Base-by-base conservation (phyloP, 208 protist species). In the Acanthamoeba royreba region DNA sequence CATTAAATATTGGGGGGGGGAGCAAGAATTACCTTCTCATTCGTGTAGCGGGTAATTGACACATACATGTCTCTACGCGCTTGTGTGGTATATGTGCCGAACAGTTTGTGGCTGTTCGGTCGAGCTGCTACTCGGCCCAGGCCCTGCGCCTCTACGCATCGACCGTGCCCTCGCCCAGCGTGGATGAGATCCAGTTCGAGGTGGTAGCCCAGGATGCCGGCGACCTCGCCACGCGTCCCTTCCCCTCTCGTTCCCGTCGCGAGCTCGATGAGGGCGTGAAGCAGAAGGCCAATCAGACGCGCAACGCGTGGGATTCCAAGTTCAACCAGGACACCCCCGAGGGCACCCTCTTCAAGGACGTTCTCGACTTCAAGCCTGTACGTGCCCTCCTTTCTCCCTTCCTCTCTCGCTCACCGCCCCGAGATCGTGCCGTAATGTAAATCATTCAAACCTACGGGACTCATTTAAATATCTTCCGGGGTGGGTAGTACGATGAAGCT, bases 131-230 rank as follows among this genome's bases (percentile, higher is more conserved):
- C 49, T n/a, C 69, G 0, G 69, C 69, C 38, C 69, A 47, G 69
- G 33, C 69, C 19, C n/a, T 81, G 69, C 69, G 69, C 69, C 61
- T 72, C 28, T 81, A 33, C 31, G 69, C 69, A 33, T 81, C 69
- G 2, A n/a, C 69, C 0, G 69, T 42, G 40, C 69, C 69, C 38
- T 45, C 69, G 38, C 69, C 69, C 38, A 81, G 7, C 69, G 69
- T 47, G 19, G 69, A 81, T 47, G 69, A 81, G 69, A 81, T 81
- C 22, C 69, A 81, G 69, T 81, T 81, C 69, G 40, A 81, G 69
- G 38, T 81, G 8, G 31, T 81, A 17, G 69, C 40, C 22, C 40
- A 81, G 35, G 5, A 7, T 22, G 38, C 69, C 25, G 69, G 40
- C 15, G 38, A 45, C 11, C 47, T 49, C 38, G 11, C 69, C 15